Base-by-base conservation (phyloP, 2,329 filamentous ascomycete species). In the Arthrobotrys sinensis region DNA sequence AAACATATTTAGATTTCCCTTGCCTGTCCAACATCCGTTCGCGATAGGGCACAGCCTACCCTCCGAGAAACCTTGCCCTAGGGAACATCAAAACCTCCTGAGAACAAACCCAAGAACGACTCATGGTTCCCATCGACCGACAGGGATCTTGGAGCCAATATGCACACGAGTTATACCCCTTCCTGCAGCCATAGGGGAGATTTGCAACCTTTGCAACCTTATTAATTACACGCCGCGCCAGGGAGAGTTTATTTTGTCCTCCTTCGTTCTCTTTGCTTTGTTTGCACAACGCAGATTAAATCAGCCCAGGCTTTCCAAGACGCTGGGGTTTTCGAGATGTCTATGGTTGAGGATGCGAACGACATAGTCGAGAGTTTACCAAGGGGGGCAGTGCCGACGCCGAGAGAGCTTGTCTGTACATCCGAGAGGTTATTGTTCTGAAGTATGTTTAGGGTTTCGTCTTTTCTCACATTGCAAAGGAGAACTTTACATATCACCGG, bases 191-290 rank as follows among this genome's bases (percentile, higher is more conserved):
- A 48, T 43, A 52, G 12, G 36, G 62, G 48, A 55, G 63, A 62
- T 50, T 66, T 38, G 50, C 24, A 63, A 60, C 70, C 64, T 50
- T 66, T 38, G 50, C 24, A 63, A 60, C 70, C 64, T 67, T 60
- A 34, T 60, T 67, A 63, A 76, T 68, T 68, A 64, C 16, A 68
- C 55, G 64, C 52, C 62, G 52, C 50, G 55, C 64, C 52, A 64
- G 65, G 71, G 71, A 53, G 53, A 65, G 72, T 69, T 76, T 64
- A 76, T 68, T 68, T 53, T 34, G 53, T 76, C 63, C 34, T 68
- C 63, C 50, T 67, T 64, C 50, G 46, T 36, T n/a, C 21, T 43
- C 50, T 57, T 50, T 63, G 19, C 52, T 60, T 69, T 45, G 36
- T 63, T 69, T 57, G 63, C 71, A 16, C 71, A 76, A 76, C 71